Evolutionary conservation across 192 early-diverging fungal genomes (phyloP).

Genomic region (Dissophora ornata): DNA sequence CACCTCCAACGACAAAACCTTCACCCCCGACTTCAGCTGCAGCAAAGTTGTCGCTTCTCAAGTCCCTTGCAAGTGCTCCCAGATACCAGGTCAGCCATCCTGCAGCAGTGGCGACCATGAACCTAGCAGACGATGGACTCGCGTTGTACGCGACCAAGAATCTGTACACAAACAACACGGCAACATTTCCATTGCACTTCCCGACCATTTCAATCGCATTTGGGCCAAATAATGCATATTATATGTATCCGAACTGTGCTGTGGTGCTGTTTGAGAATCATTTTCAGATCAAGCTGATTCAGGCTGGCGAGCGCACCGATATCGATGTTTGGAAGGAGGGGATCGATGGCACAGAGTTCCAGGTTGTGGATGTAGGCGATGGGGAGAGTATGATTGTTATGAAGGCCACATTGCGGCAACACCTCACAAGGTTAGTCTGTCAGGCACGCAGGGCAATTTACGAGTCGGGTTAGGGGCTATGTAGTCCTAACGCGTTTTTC

Average conservation of each 20-base stretch:
- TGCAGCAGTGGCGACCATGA: neutral
- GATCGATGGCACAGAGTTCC: slow-evolving; percentile 47
- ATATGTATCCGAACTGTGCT: slow-evolving; percentile 52
- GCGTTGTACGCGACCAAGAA: slow-evolving; percentile 9
- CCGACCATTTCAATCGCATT: slow-evolving; percentile 54
- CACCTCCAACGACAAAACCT: no score
- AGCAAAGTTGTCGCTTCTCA: no score
- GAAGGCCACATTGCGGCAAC: slow-evolving; percentile 36
- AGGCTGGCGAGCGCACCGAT: slow-evolving; percentile 44
- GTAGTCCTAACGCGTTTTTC: neutral
- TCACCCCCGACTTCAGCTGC: no score
- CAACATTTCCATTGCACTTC: slow-evolving; percentile 49
- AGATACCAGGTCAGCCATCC: neutral
- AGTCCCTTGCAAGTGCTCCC: no score
- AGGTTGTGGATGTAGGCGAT: slow-evolving; percentile 32
- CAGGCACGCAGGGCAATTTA: no score
- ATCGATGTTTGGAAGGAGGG: slow-evolving; percentile 58
- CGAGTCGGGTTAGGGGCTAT: no score
- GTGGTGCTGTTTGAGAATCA: slow-evolving; percentile 48
- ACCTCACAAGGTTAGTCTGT: slow-evolving; percentile 46
- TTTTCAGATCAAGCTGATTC: slow-evolving; percentile 47
- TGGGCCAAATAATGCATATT: slow-evolving; percentile 45
- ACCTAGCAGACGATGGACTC: slow-evolving; percentile 1
- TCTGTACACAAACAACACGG: slow-evolving; percentile 31
- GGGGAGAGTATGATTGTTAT: slow-evolving; percentile 42